A percentile compares a stretch with the other conserved stretches of the same genome.
Evolutionary conservation across 1,139 yeast genomes (phyloP).

Genomic region (Saccharomyces pastorianus): DNA sequence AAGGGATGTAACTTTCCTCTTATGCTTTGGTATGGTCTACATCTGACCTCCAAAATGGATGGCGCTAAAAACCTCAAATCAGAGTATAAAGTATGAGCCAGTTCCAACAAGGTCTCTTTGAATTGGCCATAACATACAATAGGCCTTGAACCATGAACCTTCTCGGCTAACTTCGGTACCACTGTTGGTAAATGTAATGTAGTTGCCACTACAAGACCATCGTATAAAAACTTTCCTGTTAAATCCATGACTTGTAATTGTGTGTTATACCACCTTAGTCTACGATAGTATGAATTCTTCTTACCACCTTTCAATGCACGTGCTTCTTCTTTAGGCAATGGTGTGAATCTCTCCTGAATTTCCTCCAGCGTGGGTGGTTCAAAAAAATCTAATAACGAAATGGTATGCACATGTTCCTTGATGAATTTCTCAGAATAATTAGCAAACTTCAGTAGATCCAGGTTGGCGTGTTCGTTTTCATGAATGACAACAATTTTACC

Average conservation of each 20-base stretch:
- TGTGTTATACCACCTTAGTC: slow-evolving; percentile 35
- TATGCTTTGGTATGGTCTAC: slow-evolving; percentile 81
- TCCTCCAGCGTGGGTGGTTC: slow-evolving; percentile 57
- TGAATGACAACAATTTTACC: slow-evolving; percentile 78
- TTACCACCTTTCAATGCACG: slow-evolving; percentile 50
- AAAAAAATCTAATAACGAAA: slow-evolving; percentile 71
- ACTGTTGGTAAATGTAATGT: slow-evolving; percentile 63
- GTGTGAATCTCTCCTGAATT: slow-evolving; percentile 40
- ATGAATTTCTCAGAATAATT: slow-evolving; percentile 50
- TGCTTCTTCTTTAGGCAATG: slow-evolving; percentile 45
- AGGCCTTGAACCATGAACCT: slow-evolving; percentile 79
- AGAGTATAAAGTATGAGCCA: slow-evolving; percentile 56
- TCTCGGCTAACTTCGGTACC: slow-evolving; percentile 53
- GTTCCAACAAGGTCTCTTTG: slow-evolving; percentile 69
- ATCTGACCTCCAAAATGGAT: slow-evolving; percentile 71
- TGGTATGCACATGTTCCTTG: slow-evolving; percentile 51
- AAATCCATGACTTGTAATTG: slow-evolving; percentile 50
- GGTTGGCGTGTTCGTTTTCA: slow-evolving; percentile 87
- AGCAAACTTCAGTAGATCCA: slow-evolving; percentile 60
- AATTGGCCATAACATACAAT: slow-evolving; percentile 71
- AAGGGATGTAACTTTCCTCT: slow-evolving; percentile 92
- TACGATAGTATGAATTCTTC: slow-evolving; percentile 59
- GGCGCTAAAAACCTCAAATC: slow-evolving; percentile 77
- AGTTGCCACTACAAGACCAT: slow-evolving; percentile 67
- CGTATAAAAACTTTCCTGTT: slow-evolving; percentile 51